Conservation (phyloP, 2,329 filamentous ascomycete genomes). For the Cercospora brassicicola region DNA sequence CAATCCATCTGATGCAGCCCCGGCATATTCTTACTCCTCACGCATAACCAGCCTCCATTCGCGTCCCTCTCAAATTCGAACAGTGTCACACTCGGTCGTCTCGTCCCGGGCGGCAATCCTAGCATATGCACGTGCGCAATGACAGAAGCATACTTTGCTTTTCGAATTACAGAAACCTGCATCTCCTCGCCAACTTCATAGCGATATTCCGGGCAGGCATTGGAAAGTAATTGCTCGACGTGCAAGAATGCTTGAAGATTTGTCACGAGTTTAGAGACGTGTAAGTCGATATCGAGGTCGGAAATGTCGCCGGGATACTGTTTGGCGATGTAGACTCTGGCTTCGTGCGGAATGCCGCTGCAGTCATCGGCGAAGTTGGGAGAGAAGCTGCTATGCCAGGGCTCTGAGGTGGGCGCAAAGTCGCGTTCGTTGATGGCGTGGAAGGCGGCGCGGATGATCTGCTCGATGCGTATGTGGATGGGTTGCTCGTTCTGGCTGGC, state of each 20-base stretch:
- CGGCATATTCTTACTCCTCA: background rate
- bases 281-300: background rate
- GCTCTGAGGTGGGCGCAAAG: background rate
- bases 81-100: background rate
- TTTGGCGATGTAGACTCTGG: slow-evolving; percentile 2
- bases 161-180: background rate
- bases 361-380: background rate
- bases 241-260: background rate
- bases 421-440: slow-evolving; percentile 5
- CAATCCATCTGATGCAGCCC: background rate
- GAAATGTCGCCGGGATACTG: background rate
- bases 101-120: background rate
- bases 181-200: background rate
- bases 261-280: background rate
- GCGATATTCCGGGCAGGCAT: background rate
- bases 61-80: background rate
- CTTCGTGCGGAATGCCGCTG: background rate
- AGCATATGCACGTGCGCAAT: background rate
- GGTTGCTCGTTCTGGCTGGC: background rate
- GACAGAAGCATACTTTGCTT: background rate
- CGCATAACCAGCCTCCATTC: background rate
- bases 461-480: background rate
- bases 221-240: background rate
- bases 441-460: background rate
- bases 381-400: slow-evolving; percentile 1